Base-by-base conservation (phyloP, 78 protist genomes). In the Dictyostelium intermedium region DNA sequence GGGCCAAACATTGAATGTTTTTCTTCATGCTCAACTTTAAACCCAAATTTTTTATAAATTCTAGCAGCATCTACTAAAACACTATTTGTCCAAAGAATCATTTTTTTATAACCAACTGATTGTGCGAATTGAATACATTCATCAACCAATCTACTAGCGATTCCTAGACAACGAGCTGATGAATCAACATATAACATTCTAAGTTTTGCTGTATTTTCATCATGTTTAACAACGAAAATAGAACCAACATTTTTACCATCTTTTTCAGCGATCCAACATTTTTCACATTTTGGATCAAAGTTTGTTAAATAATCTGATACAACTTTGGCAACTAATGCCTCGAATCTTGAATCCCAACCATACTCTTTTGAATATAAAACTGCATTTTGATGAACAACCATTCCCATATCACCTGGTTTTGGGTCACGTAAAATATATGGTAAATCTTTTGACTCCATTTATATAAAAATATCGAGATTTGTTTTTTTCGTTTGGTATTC, bases 131-230 rank as follows among this genome's bases (percentile, higher is more conserved):
- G 16, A 5, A 76, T 76, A 39, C 37, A 39, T 39, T 39, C 82
- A 23, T 76, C 82, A 23, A 76, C 53, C 32, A 76, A 76, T 76
- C 4, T 16, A 18, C 13, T 76, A 18, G 35, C 82, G 20, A 76
- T 76, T 35, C 82, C 82, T n/a, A 76, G 23, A 23, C 82, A 41
- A 39, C 82, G 43, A 2, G 82, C 82, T n/a, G 61, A 39, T 6
- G 82, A 37, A 37, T 76, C 82, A 76, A 76, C 82, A 76, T 76
- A 76, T 39, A 76, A 39, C 53, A 76, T 23, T 39, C 82, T 34
- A 35, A 76, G 53, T 37, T 76, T 76, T 39, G 82, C 82, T 18
- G 82, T 76, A 0, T 16, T 35, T 76, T 76, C 61, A 39, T 76
- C 82, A 0, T 76, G 82, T 20, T 39, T 35, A 39, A 76, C 82